Evolutionary conservation across 441 rosid species (phyloP).

Genomic region (Erodium trifolium): DNA sequence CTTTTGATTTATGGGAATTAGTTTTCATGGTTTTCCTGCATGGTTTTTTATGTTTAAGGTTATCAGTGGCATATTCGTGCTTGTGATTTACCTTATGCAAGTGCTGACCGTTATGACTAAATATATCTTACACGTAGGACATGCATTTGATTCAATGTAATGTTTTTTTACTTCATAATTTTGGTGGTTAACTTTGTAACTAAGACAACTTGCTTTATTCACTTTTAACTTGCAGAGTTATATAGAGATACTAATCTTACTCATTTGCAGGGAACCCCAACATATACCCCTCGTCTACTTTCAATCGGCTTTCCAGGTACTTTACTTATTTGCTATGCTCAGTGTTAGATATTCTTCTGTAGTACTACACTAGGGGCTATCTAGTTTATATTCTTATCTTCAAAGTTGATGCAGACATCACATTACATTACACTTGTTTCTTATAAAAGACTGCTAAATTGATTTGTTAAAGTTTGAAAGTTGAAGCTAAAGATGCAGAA

Average conservation of each 20-base stretch:
- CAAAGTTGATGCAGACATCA: neutral
- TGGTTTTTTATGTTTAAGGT: neutral
- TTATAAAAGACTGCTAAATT: neutral
- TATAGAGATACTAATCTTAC: neutral
- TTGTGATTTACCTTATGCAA: neutral
- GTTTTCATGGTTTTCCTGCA: neutral
- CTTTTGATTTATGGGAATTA: neutral
- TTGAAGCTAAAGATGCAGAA: too few relatives aligned
- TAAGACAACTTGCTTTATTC: neutral
- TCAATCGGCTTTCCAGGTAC: conserved; percentile 75
- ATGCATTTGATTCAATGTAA: neutral
- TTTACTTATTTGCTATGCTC: conserved; percentile 3
- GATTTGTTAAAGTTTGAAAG: too few relatives aligned
- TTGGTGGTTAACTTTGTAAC: conserved; percentile 1
- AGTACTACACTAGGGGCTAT: neutral
- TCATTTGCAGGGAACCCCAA: conserved; percentile 49
- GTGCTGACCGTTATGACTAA: neutral
- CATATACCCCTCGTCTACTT: conserved; percentile 73
- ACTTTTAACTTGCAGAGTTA: neutral
- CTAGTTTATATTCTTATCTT: neutral
- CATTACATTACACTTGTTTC: neutral
- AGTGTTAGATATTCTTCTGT: neutral
- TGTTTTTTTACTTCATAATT: too few relatives aligned
- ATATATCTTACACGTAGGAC: neutral
- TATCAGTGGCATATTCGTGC: neutral